Evolutionary conservation across 2,329 filamentous ascomycete genomes (phyloP).

Genomic region (Phialophora macrospora): DNA sequence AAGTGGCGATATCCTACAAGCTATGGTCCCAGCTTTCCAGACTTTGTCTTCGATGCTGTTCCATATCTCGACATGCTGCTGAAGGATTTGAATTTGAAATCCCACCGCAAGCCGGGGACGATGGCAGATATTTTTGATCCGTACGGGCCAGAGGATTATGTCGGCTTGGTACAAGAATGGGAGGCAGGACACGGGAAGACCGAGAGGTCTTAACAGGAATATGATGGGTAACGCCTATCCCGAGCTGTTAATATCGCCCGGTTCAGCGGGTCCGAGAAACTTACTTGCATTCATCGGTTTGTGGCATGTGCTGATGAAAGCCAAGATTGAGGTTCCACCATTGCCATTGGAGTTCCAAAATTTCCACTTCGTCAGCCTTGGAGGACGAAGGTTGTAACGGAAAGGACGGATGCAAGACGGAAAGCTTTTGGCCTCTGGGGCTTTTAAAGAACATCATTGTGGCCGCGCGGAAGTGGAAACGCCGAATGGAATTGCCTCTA

Average conservation of each 20-base stretch:
- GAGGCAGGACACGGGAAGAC: constrained; percentile 2
- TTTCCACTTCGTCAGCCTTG: neutral
- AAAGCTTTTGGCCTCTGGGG: neutral
- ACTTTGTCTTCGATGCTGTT: constrained; percentile 76
- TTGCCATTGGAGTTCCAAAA: neutral
- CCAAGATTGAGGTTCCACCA: neutral
- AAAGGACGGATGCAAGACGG: neutral
- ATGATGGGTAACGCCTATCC: neutral
- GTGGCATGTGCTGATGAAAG: neutral
- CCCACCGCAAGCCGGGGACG: constrained; percentile 43
- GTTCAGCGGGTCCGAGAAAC: neutral
- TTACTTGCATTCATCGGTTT: neutral
- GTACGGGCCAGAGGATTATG: constrained; percentile 44
- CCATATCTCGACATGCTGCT: constrained; percentile 75
- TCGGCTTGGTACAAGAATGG: constrained; percentile 50
- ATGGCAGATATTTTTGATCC: constrained; percentile 44
- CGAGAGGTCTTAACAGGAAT: constrained; percentile 8
- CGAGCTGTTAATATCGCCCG: neutral
- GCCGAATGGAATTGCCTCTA: neutral
- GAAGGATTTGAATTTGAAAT: constrained; percentile 66
- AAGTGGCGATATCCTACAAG: constrained; percentile 71
- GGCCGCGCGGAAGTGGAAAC: neutral
- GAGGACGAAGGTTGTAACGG: neutral
- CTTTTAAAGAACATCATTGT: neutral
- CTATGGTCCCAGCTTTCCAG: constrained; percentile 65